Evolutionary conservation across 495 filamentous ascomycete genomes (phyloP).

Genomic region (Amphirosellinia nigrospora): DNA sequence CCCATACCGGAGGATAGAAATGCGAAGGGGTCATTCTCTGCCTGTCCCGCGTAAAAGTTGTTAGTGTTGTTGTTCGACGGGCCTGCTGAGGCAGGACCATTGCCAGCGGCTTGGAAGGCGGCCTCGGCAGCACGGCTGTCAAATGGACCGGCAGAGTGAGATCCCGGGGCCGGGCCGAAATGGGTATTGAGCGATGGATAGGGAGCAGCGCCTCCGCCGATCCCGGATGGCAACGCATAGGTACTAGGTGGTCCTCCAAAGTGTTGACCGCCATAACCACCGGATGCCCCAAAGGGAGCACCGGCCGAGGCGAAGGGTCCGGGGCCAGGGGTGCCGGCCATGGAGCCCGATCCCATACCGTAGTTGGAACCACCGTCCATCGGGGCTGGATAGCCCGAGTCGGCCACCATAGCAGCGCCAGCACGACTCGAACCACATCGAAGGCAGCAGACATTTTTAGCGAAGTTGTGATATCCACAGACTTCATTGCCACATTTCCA

Average conservation of each 20-base stretch:
- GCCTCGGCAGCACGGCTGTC: conserved; percentile 92
- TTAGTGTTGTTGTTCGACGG: conserved; percentile 58
- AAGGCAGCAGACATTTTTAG: conserved; percentile 97
- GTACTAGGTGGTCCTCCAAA: conserved; percentile 88
- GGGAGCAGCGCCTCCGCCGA: conserved; percentile 77
- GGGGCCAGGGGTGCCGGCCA: conserved; percentile 83
- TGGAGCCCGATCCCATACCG: conserved; percentile 76
- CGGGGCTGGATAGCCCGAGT: conserved; percentile 88
- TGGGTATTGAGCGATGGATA: conserved; percentile 86
- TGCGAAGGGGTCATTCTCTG: conserved; percentile 81
- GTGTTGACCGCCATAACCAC: conserved; percentile 83
- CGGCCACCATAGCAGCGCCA: conserved; percentile 89
- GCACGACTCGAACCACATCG: conserved; percentile 95
- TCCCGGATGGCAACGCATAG: conserved; percentile 87
- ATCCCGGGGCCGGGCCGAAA: conserved; percentile 70
- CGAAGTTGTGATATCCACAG: conserved; percentile 99
- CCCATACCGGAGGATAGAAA: conserved; percentile 86
- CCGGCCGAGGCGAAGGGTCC: conserved; percentile 76
- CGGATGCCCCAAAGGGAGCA: conserved; percentile 72
- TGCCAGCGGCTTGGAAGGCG: conserved; percentile 85
- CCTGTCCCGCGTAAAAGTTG: conserved; percentile 60
- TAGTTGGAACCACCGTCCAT: conserved; percentile 87
- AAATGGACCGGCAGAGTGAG: conserved; percentile 86
- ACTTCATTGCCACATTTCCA: conserved; percentile 99
- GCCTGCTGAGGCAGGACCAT: conserved; percentile 69